These are phyloP conservation scores for Vitellaria paradoxa DNA, from an alignment of 179 eudicot genomes.

Conservation along the genomic window DNA sequence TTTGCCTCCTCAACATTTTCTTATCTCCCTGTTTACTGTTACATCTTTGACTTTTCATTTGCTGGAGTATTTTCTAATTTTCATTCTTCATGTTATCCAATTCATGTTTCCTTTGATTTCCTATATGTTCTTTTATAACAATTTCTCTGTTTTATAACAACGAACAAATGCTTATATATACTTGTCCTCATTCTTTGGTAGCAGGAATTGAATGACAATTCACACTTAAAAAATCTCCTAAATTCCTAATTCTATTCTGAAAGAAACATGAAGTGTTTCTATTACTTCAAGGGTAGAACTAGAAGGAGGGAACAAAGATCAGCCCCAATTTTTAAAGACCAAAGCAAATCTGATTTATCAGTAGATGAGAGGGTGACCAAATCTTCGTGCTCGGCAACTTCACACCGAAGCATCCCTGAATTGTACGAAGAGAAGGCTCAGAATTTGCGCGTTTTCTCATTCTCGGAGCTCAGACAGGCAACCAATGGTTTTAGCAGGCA, in stretches of 20 bases:
- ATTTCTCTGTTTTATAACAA: not conserved
- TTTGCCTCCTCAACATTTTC: not conserved
- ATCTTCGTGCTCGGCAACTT: slow-evolving; percentile 40
- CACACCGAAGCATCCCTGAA: slow-evolving; percentile 47
- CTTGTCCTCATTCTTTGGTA: not conserved
- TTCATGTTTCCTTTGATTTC: not conserved
- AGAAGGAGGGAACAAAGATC: slow-evolving; percentile 48
- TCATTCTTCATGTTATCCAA: not conserved
- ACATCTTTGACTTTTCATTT: slow-evolving; percentile 4
- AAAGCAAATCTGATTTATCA: slow-evolving; percentile 29
- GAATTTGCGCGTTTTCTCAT: slow-evolving; percentile 54
- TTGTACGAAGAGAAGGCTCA: slow-evolving; percentile 61
- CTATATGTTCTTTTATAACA: not conserved
- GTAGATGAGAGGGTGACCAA: slow-evolving; percentile 27
- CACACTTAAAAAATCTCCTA: not conserved
- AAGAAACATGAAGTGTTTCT: slow-evolving; percentile 68
- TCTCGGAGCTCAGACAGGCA: slow-evolving; percentile 53
- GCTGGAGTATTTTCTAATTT: not conserved
- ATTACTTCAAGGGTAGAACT: slow-evolving; percentile 47
- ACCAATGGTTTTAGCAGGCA: slow-evolving; percentile 55
- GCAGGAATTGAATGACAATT: slow-evolving; percentile 7
- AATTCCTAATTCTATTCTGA: not conserved
- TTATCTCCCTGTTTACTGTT: not conserved
- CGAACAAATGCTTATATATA: not conserved
- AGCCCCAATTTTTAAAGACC: slow-evolving; percentile 52